Evolutionary conservation across 768 basidiomycete genomes (phyloP).

Genomic region (Termitomyces eurrhizus): DNA sequence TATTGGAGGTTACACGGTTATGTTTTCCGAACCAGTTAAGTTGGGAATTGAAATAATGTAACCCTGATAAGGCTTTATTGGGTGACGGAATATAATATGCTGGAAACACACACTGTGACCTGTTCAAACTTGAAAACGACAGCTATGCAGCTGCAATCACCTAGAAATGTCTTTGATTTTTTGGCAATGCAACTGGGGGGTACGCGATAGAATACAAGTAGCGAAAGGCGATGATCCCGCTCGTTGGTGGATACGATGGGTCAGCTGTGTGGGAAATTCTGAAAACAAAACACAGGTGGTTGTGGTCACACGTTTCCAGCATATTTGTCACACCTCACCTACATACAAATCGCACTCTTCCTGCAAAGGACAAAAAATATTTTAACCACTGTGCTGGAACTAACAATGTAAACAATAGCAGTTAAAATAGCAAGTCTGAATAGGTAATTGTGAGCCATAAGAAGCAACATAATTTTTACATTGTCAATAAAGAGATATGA

Average conservation of each 20-base stretch:
- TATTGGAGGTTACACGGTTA: slow-evolving; percentile 8
- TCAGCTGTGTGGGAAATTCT: slow-evolving; percentile 22
- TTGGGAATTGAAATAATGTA: slow-evolving; percentile 8
- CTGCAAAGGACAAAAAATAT: too few species aligned
- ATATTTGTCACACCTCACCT: not conserved
- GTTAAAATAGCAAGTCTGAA: too few species aligned
- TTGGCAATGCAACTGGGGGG: not conserved
- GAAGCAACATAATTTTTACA: too few species aligned
- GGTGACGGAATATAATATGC: slow-evolving; percentile 16
- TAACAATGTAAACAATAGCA: too few species aligned
- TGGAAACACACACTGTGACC: slow-evolving; percentile 11
- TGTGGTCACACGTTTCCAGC: not conserved
- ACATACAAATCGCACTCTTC: not conserved
- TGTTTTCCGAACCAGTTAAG: slow-evolving; percentile 11
- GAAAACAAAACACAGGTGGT: slow-evolving; percentile 10
- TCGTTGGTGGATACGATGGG: slow-evolving; percentile 13
- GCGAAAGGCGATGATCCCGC: not conserved
- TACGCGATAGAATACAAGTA: not conserved
- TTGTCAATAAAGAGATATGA: too few species aligned
- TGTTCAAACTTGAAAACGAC: not conserved
- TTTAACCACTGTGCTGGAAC: too few species aligned
- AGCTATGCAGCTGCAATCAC: not conserved
- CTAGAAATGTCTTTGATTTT: not conserved
- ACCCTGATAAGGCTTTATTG: slow-evolving; percentile 17
- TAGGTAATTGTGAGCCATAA: too few species aligned